Base-by-base conservation (phyloP, 1,139 yeast genomes). In the Debaryomycetaceae sp. region DNA sequence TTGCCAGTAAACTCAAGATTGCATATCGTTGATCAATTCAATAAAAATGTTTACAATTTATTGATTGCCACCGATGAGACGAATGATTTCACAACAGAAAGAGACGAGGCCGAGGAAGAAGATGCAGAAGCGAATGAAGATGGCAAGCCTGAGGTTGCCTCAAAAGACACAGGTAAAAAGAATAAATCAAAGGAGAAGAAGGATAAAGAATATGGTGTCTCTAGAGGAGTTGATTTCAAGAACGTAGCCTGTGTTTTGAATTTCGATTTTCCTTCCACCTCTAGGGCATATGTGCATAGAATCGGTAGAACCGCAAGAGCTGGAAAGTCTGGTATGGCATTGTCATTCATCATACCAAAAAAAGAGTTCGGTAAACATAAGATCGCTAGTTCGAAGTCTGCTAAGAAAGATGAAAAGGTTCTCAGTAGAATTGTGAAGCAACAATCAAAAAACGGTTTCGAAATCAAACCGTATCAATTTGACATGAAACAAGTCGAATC, bases 271-370 rank as follows among this genome's bases (percentile, higher is more conserved):
- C 99, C 99, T 38, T 79, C 89, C 3, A 83, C 96, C 5, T 85
- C 98, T 5, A 86, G 86, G 59, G 82, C 96, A 6, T 95, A 95
- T 61, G 84, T 90, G 37, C 99, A 95, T 65, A 81, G 99, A 62
- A 80, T 95, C 40, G 99, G 99, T 42, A 83, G 99, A 72, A 93
- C 99, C 2, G 99, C 99, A 5, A 83, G 99, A 66, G 99, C 97
- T 6, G 96, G 97, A 42, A 89, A 89, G 62, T 76, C 95, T 1
- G 99, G 99, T 47, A 91, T 90, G 81, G 87, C 98, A 0, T 76
- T 95, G 48, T 90, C 98, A 27, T 93, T 93, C 69, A 95, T 93
- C 13, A 88, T 93, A 27, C 90, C 96, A 14, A 68, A 72, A 36
- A 86, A 83, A 48, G 91, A 88, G 58, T 85, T 85, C 67, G 97